Evolutionary conservation across 208 protist genomes (phyloP), one percentile per base, ranked within the genome.

Genomic region (Acanthamoeba sp.): DNA sequence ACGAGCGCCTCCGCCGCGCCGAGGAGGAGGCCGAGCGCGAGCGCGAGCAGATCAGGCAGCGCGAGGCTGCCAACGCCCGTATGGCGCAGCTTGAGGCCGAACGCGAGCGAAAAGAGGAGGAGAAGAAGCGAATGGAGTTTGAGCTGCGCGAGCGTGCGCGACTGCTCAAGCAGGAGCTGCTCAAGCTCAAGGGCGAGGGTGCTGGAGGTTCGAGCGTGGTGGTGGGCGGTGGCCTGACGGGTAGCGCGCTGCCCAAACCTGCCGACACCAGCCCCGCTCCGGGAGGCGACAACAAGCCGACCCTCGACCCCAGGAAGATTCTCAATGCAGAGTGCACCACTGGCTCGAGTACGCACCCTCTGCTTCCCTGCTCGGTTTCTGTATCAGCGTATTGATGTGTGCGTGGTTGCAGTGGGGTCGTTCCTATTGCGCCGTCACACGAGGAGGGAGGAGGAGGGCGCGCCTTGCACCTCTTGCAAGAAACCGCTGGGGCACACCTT

Each of bases 291-390:
- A 22, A 48, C 36, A 36, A 42, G 32, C 34, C 12, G 24, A 2
- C 1, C n/a, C 76, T 29, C 38, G 76, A 85, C 76, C 76, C 38
- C 10, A 14, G 76, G 3, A 85, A 57, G 76, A 57, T 85, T 42
- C 76, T 85, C 76, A 85, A 85, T 42, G 38, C 76, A 3, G 76
- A 85, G 76, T 85, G 76, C 76, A 38, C 76, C 9, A 57, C 76
- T 32, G 76, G 36, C 45, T 50, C 76, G 3, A 50, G 76, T 85
- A 84, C 34, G 18, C n/a, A 4, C 22, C 69, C 4, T 84, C 40
- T 16, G 5, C n/a, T n/a, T 45, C 40, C 7, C 22, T 2, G 27
- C 73, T 6, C 73, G 9, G 29, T 76, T 38, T 22, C 6, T 71
- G 27, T 71, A 50, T 50, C 9, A 50, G 50, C 50, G 50, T 57